Base-by-base conservation (phyloP, 2,329 filamentous ascomycete species). In the Diaporthe longicolla region DNA sequence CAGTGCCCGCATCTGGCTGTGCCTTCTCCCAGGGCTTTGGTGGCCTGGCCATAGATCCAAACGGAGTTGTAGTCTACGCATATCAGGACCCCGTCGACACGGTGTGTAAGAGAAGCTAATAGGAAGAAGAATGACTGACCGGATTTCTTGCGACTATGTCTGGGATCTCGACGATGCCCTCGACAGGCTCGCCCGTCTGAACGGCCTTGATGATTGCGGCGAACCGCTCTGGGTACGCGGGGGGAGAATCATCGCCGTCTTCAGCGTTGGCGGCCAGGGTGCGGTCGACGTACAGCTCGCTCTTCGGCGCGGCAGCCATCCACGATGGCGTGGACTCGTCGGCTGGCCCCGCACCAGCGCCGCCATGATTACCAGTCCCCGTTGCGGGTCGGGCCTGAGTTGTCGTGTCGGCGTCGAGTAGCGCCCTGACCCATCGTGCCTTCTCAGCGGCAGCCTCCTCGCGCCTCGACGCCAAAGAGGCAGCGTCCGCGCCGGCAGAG, bases 111-210 rank as follows among this genome's bases (percentile, higher is more conserved):
- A 29, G 73, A 35, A n/a, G 7, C 7, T 24, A 21, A 11, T 24
- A 43, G 5, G 15, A 45, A 24, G 19, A 48, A 24, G 19, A 48
- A 9, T 10, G 21, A 79, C 87, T 89, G 75, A 93, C 92, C 75
- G 94, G 89, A 6, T 93, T 93, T 71, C 91, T 87, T 26, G 95
- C 86, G 7, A 98, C 86, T 0, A 93, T 97, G 77, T 94, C 90
- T 6, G 95, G 95, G 70, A 98, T 96, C 76, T 97, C 91, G 78
- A 92, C 92, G 79, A 98, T 97, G 0, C 95, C 95, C 1, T 95
- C 95, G 57, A 98, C 93, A 0, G 94, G 92, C 78, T 94, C 91
- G 70, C 95, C 95, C 37, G 91, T 92, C 32, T 94, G 94, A 71
- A 98, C 94, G 71, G 97, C 89, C 79, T 94, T 93, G 72, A 97